Evolutionary conservation across 2,329 filamentous ascomycete species (phyloP).

Genomic region (Aureobasidium musti): DNA sequence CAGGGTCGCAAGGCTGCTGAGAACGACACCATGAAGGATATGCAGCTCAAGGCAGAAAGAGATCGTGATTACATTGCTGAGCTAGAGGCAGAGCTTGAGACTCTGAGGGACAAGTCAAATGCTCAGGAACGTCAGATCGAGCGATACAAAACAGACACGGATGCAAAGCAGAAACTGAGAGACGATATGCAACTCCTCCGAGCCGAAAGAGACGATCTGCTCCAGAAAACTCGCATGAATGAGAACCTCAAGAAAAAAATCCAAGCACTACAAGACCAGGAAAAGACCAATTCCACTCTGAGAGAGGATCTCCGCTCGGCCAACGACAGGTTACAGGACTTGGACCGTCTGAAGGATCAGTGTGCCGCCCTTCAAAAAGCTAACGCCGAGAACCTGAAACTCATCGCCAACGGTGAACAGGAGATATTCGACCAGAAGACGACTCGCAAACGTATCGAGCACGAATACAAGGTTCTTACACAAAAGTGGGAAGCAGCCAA

Average conservation of each 20-base stretch:
- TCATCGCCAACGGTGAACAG: slow-evolving; percentile 54
- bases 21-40: slow-evolving; percentile 48
- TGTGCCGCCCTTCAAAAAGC: slow-evolving; percentile 52
- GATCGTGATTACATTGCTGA: slow-evolving; percentile 55
- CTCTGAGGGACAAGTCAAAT: slow-evolving; percentile 49
- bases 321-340: slow-evolving; percentile 48
- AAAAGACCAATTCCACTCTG: slow-evolving; percentile 47
- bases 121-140: slow-evolving; percentile 51
- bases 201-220: slow-evolving; percentile 53
- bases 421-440: slow-evolving; percentile 55
- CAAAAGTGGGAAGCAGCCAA: slow-evolving; percentile 52
- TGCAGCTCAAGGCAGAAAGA: slow-evolving; percentile 48
- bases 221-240: slow-evolving; percentile 53
- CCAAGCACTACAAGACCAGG: slow-evolving; percentile 52
- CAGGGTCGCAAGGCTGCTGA: slow-evolving; percentile 43
- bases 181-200: slow-evolving; percentile 54
- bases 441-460: slow-evolving; percentile 50
- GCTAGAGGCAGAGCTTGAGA: slow-evolving; percentile 51
- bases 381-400: slow-evolving; percentile 54
- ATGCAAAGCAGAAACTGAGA: slow-evolving; percentile 51
- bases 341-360: slow-evolving; percentile 50
- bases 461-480: slow-evolving; percentile 50
- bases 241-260: slow-evolving; percentile 59
- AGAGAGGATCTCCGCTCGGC: slow-evolving; percentile 50
- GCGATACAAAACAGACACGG: slow-evolving; percentile 46